Evolutionary conservation across 2,329 filamentous ascomycete genomes (phyloP), one percentile per base, ranked within the genome.

Genomic region (Endothia cerciana): DNA sequence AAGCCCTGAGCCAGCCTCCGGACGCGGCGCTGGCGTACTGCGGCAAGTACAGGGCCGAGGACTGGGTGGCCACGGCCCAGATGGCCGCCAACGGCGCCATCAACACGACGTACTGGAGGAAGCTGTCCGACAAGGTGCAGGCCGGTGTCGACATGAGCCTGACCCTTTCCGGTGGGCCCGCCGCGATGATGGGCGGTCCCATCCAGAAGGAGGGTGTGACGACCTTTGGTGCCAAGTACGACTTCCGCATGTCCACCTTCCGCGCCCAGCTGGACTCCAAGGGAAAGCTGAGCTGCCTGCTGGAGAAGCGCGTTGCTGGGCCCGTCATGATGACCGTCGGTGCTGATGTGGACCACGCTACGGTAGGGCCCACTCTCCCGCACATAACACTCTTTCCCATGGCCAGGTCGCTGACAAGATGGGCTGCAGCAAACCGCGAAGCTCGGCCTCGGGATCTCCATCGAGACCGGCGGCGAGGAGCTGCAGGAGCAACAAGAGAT

Each of bases 171-270:
- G 83, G 87, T 36, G 84, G 87, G 64, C 81, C 83, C 62, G 87
- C 86, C 62, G 86, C 87, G 69, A 81, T 92, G 79, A 93, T 95
- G 88, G 92, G 92, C 74, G 88, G 85, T 67, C 88, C 88, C 57
- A 77, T 89, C 63, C 87, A 89, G 78, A 94, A 93, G 79, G 94
- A 99, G 79, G 95, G 95, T 64, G 86, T 92, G 68, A 94, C 96
- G 63, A 93, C 94, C 63, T 86, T 98, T 73, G 95, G 94, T 74
- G 92, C 93, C 77, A 99, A 99, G 82, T 99, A 99, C 81, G 94
- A 97, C 78, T 99, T 99, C 88, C 88, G 92, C 76, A 92, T 93
- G 82, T 95, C 92, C 64, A 95, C 93, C 60, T 97, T 97, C 89
- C 89, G 94, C 71, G 95, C 94, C 55, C 95, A 99, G 82, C 87